A percentile compares a stretch with the other conserved stretches of the same genome.
Conservation (phyloP, 2,329 filamentous ascomycete species). For the Cyclaneusma minus region DNA sequence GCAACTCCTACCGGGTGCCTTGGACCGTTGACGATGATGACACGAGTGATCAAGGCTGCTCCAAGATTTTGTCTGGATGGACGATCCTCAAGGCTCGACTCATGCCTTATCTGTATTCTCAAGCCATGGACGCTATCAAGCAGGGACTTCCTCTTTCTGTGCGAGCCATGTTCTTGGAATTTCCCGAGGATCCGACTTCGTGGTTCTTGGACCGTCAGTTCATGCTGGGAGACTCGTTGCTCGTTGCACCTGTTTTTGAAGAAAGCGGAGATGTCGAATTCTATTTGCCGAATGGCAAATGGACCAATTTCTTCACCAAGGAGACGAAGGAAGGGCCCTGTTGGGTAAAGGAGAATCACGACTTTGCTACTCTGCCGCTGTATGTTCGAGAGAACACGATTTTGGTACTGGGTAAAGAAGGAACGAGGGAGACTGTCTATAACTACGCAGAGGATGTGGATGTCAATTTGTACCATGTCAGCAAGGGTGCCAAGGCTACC, state of each 20-base stretch:
- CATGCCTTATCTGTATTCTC: slow-evolving; percentile 40
- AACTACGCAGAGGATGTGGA: slow-evolving; percentile 21
- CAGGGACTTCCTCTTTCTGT: slow-evolving; percentile 37
- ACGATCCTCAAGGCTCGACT: slow-evolving; percentile 32
- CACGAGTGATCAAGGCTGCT: slow-evolving; percentile 29
- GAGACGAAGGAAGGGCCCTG: slow-evolving; percentile 23
- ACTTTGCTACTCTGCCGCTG: slow-evolving; percentile 30
- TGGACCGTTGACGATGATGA: slow-evolving; percentile 45
- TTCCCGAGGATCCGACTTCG: slow-evolving; percentile 39
- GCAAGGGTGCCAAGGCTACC: slow-evolving; percentile 23
- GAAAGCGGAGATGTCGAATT: slow-evolving; percentile 38
- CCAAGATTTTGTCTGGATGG: slow-evolving; percentile 28
- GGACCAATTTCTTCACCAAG: slow-evolving; percentile 32
- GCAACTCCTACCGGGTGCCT: slow-evolving; percentile 44
- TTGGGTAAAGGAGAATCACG: slow-evolving; percentile 30
- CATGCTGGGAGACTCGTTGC: slow-evolving; percentile 40
- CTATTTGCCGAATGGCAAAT: slow-evolving; percentile 34
- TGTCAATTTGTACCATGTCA: slow-evolving; percentile 28
- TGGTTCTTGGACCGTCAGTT: slow-evolving; percentile 44
- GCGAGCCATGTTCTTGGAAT: slow-evolving; percentile 42
- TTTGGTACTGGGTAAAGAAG: slow-evolving; percentile 15
- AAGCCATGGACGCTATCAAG: slow-evolving; percentile 30
- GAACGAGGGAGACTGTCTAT: slow-evolving; percentile 15
- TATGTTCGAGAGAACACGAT: slow-evolving; percentile 23
- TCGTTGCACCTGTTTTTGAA: slow-evolving; percentile 43